Percentiles rank a stretch among this genome's conserved stretches.
These are phyloP conservation scores for Ophiostoma sp. DNA, from an alignment of 2,329 filamentous ascomycete species.

Conservation along the genomic window DNA sequence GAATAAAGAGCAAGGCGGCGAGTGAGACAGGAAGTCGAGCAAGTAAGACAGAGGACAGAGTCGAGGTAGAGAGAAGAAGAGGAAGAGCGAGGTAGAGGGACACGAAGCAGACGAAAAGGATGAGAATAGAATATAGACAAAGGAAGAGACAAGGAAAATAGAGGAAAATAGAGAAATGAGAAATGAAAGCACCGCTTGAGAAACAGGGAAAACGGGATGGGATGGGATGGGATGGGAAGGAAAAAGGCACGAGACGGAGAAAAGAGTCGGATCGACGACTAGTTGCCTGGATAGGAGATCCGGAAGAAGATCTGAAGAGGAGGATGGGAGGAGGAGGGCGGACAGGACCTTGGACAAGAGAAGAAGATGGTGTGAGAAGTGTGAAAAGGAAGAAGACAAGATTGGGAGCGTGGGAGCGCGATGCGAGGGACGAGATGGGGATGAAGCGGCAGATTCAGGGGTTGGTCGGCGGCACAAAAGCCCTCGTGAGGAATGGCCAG, in stretches of 20 bases:
- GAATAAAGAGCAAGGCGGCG: neutral
- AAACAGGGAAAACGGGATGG: neutral
- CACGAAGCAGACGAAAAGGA: neutral
- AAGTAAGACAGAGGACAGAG: neutral
- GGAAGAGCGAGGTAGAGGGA: neutral
- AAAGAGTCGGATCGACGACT: neutral
- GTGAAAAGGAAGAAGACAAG: neutral
- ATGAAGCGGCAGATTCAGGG: constrained; percentile 10
- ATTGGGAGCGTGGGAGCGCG: neutral
- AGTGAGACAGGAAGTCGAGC: neutral
- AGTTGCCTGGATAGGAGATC: neutral
- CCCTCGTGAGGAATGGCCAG: constrained; percentile 8
- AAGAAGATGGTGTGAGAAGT: neutral
- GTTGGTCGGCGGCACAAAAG: neutral
- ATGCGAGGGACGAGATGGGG: neutral
- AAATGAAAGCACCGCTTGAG: neutral
- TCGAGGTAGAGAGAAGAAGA: neutral
- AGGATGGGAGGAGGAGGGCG: neutral
- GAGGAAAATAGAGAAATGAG: neutral
- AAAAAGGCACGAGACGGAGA: neutral
- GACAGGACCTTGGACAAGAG: neutral
- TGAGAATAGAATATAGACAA: neutral
- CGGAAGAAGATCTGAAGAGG: neutral
- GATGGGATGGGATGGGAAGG: neutral
- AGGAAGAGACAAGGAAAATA: neutral